phyloP scores from a whole-genome alignment of 352 stramenopile genomes.

The Phytopythium kandeliae region DNA sequence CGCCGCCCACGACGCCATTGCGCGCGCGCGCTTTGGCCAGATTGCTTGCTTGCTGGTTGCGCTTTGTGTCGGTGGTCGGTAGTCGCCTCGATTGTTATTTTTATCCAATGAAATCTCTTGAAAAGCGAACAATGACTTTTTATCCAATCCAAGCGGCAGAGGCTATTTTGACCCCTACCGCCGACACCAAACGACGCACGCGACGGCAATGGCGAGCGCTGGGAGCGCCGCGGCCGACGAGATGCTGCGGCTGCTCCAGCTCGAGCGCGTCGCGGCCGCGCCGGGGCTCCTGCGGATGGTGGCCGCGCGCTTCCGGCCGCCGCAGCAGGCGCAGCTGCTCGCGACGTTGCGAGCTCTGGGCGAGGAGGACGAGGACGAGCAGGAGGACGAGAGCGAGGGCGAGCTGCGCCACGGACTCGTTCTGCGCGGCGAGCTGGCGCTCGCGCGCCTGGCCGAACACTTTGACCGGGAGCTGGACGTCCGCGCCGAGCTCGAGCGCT shows the following conservation, averaged over 20 bases:
- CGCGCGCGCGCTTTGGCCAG: background rate
- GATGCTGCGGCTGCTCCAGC: slow-evolving; percentile 36
- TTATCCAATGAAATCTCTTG: background rate
- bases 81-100: background rate
- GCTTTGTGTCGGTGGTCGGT: background rate
- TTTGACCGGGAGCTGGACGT: slow-evolving; percentile 60
- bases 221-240: background rate
- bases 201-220: background rate
- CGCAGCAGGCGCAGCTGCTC: slow-evolving; percentile 35
- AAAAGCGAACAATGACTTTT: background rate
- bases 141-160: background rate
- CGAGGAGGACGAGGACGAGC: background rate
- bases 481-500: slow-evolving; percentile 51
- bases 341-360: slow-evolving; percentile 20
- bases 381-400: background rate
- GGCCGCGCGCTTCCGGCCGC: slow-evolving; percentile 25
- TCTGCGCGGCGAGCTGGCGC: slow-evolving; percentile 1
- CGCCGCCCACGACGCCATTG: slow-evolving; percentile 62
- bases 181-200: background rate
- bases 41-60: background rate
- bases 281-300: slow-evolving; percentile 34
- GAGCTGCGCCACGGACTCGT: no score
- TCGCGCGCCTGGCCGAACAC: slow-evolving; percentile 25
- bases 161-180: background rate
- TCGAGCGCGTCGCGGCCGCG: slow-evolving; percentile 24